Evolutionary conservation across 2,329 filamentous ascomycete species (phyloP).

Genomic region (Xylaria sp.): DNA sequence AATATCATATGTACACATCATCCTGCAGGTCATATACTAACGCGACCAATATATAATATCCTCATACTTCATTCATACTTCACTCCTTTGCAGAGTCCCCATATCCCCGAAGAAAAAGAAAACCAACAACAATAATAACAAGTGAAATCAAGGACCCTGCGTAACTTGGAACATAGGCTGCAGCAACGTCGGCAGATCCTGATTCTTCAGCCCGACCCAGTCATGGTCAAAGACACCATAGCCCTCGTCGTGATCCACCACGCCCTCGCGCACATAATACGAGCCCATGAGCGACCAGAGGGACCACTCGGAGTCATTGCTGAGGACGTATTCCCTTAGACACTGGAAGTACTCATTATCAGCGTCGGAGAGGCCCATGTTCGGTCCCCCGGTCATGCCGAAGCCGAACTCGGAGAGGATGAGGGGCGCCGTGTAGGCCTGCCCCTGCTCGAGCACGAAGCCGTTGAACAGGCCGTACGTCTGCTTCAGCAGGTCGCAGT

Average conservation of each 20-base stretch:
- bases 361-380: conserved; percentile 56
- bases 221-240: conserved; percentile 62
- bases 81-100: no score
- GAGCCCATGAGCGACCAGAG: conserved; percentile 69
- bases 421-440: conserved; percentile 64
- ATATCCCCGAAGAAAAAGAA: not conserved
- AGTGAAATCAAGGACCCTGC: conserved; percentile 52
- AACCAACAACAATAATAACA: not conserved
- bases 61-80: no score
- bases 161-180: conserved; percentile 55
- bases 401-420: conserved; percentile 70
- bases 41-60: not conserved
- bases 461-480: conserved; percentile 62
- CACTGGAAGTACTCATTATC: conserved; percentile 64
- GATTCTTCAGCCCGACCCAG: conserved; percentile 57
- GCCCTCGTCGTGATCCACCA: conserved; percentile 62
- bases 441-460: conserved; percentile 62
- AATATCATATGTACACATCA: conserved; percentile 6
- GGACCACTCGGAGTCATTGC: conserved; percentile 69
- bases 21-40: not conserved
- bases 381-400: conserved; percentile 57
- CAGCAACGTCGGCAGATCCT: conserved; percentile 45
- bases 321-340: conserved; percentile 62
- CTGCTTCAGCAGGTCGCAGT: conserved; percentile 57
- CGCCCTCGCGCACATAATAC: conserved; percentile 66